These are phyloP conservation scores for Conringia planisiliqua DNA, from an alignment of 345 rosid species.

Conservation along the genomic window DNA sequence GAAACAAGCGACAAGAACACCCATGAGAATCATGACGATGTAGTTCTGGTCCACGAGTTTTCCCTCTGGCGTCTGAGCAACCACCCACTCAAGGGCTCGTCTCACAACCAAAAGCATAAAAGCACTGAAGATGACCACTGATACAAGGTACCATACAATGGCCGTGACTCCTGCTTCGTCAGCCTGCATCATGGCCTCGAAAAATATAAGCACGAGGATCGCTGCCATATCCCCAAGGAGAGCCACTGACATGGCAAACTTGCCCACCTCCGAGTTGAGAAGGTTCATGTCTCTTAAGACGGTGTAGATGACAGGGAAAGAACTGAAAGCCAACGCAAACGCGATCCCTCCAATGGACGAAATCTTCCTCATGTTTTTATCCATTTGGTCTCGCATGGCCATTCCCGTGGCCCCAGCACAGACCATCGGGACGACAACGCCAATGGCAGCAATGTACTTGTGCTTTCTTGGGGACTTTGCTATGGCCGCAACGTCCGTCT, in stretches of 20 bases:
- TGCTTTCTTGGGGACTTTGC: constrained; percentile 43
- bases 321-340: constrained; percentile 32
- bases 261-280: constrained; percentile 60
- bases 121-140: neutral
- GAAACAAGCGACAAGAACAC: constrained; percentile 48
- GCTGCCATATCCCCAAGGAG: constrained; percentile 42
- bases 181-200: constrained; percentile 45
- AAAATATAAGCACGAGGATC: constrained; percentile 20
- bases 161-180: constrained; percentile 17
- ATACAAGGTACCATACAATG: constrained; percentile 35
- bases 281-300: constrained; percentile 56
- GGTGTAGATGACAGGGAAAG: constrained; percentile 48
- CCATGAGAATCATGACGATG: constrained; percentile 42
- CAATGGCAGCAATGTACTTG: constrained; percentile 33
- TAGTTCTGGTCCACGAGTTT: constrained; percentile 46
- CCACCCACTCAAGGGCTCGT: constrained; percentile 40
- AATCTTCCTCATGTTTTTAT: neutral
- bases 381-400: constrained; percentile 33
- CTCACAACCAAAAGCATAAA: constrained; percentile 36
- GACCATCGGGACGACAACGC: constrained; percentile 34
- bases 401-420: neutral
- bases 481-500: constrained; percentile 43
- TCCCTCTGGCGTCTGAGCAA: constrained; percentile 52
- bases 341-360: constrained; percentile 40
- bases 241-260: constrained; percentile 48